Base-by-base conservation (phyloP, 257 asterid species). In the Perilla frutescens region DNA sequence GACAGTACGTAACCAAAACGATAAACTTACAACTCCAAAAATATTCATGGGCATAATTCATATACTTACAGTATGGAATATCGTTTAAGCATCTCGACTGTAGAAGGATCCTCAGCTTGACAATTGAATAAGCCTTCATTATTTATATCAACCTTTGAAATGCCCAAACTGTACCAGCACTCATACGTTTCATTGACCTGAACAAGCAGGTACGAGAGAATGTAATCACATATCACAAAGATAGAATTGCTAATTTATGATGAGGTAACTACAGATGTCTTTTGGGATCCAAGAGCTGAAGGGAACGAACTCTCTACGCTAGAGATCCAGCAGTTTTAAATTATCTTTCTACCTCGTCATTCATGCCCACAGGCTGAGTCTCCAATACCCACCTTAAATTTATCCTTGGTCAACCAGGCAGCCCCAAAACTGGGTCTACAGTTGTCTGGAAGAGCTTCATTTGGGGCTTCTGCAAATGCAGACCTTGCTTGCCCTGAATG, bases 391-490 rank as follows among this genome's bases (percentile, higher is more conserved):
- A 95, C 99, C 96, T 86, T 81, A 56, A 90, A 90, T 80, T 81
- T 92, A 81, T 90, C 90, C 83, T 92, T 95, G 65, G 97, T 82
- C 84, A 86, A 77, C 98, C 97, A 95, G 68, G 98, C 99, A 81
- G 88, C 84, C 81, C 92, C 90, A 43, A 95, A 95, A 82, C 76
- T 92, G 44, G 98, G 98, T 78, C 98, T 87, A 79, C 99, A 95
- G 68, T 84, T 72, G 73, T 84, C 70, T 15, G 99, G 98, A 70
- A 95, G 98, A 76, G 98, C 98, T 84, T 92, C 97, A 74, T 84
- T 82, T 32, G 99, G 99, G 81, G 97, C 96, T 84, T 95, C 99
- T 44, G 99, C 91, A 14, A 84, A 86, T 49, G 97, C 97, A 79
- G 73, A 77, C 80, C 80, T 86, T 58, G 83, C 86, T 77, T 90